Base-by-base conservation (phyloP, 2,329 filamentous ascomycete species). In the Colletotrichum lindemuthianum region DNA sequence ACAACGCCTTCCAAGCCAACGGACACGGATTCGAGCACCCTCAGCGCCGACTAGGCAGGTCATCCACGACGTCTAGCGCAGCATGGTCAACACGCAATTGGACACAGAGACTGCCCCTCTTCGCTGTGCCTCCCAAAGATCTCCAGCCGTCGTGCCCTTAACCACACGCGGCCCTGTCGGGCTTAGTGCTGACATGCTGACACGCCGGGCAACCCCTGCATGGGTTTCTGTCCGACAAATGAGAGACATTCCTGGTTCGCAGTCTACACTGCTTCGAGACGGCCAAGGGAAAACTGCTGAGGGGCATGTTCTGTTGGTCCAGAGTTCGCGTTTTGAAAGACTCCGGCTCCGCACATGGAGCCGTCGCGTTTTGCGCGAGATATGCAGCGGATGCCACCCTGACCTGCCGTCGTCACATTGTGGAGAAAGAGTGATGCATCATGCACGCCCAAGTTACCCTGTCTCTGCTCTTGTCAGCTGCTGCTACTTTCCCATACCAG, bases 151-250 rank as follows among this genome's bases (percentile, higher is more conserved):
- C 55, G 40, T 48, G 33, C 45, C 33, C 16, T 33, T 51, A 56
- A 34, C 51, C 60, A 63, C 49, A 16, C 49, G 37, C 8, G 10
- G 45, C 61, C 61, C 58, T 40, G 58, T 60, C 34, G 49, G 58
- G 50, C 44, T 59, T 65, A 65, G 61, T 65, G 61, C 61, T 65
- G 52, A 65, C 51, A 34, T 65, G 58, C 58, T 60, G 44, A 61
- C 50, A 34, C 58, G 50, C 34, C 45, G 58, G 51, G 50, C 61
- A 47, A 54, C 60, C 13, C 39, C 55, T 63, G 55, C 60, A 50
- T 48, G 37, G 37, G 41, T 34, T 24, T 47, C 32, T 54, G 32
- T 44, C 15, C 37, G 43, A 32, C 60, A 39, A 63, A 63, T 63
- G 32, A 63, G 15, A 54, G 33, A 40, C 32, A 5, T 6, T 41